phyloP scores from a whole-genome alignment of 108 stramenopile genomes.

The Stephanodiscus minutulus region DNA sequence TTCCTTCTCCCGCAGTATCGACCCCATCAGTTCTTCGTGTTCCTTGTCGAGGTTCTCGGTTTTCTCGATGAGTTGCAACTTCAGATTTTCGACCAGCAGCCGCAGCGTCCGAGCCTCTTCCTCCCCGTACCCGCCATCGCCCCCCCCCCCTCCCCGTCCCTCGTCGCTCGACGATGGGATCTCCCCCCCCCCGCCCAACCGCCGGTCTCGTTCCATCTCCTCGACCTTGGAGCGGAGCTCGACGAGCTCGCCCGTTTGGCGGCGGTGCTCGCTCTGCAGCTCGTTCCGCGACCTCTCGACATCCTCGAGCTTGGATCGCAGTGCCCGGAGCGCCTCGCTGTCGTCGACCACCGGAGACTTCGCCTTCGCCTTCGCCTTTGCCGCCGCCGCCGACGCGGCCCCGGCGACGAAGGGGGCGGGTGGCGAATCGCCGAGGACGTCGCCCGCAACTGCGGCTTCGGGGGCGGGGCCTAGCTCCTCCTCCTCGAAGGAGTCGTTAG shows the following conservation, averaged over 20 bases:
- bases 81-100: conserved; percentile 22
- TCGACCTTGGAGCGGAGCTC: conserved; percentile 46
- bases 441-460: neutral
- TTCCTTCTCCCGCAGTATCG: conserved; percentile 34
- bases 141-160: neutral
- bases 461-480: conserved; percentile 1
- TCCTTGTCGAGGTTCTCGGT: neutral
- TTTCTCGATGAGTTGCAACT: conserved; percentile 10
- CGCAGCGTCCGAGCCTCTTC: conserved; percentile 7
- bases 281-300: conserved; percentile 31
- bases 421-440: neutral
- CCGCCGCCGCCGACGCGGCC: no score
- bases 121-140: no score
- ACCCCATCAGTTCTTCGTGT: neutral
- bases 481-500: no score
- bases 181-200: neutral
- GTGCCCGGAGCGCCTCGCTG: conserved; percentile 20
- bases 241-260: conserved; percentile 37
- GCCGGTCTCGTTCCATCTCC: conserved; percentile 15
- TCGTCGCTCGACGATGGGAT: neutral
- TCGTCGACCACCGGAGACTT: no score
- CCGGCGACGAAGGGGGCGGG: neutral
- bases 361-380: no score
- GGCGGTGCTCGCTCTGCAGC: conserved; percentile 31
- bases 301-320: conserved; percentile 28